These are phyloP conservation scores for Podaxis sp. DNA, from an alignment of 768 basidiomycete genomes.

Conservation along the genomic window DNA sequence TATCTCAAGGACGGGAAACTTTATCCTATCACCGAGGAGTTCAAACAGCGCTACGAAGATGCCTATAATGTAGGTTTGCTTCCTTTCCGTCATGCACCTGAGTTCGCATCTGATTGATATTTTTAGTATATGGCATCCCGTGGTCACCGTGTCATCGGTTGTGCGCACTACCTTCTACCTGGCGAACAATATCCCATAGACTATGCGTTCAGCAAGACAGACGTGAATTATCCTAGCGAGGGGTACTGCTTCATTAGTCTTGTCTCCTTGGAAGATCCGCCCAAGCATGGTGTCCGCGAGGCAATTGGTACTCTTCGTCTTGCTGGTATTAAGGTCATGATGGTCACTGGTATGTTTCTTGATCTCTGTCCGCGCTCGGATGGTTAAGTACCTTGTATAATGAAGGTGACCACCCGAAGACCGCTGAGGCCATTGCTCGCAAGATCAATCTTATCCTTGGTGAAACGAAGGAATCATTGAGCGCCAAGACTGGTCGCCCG, in stretches of 20 bases:
- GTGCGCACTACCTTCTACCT: constrained; percentile 59
- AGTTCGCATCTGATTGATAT: constrained; percentile 6
- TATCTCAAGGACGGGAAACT: constrained; percentile 52
- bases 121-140: constrained; percentile 73
- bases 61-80: constrained; percentile 54
- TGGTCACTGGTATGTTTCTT: constrained; percentile 58
- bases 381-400: neutral
- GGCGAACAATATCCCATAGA: constrained; percentile 44
- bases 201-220: constrained; percentile 55
- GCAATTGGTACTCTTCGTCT: constrained; percentile 70
- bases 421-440: constrained; percentile 70
- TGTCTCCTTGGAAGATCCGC: constrained; percentile 69
- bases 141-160: constrained; percentile 74
- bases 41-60: constrained; percentile 51
- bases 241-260: constrained; percentile 67
- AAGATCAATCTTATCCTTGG: constrained; percentile 72
- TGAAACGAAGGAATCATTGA: constrained; percentile 62
- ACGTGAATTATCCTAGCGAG: constrained; percentile 49
- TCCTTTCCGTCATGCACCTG: neutral
- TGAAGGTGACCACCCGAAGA: constrained; percentile 68
- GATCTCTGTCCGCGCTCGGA: neutral
- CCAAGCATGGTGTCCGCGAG: constrained; percentile 70
- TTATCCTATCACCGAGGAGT: constrained; percentile 54
- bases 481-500: constrained; percentile 52
- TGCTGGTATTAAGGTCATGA: constrained; percentile 76